These are phyloP conservation scores for Tephrocybe sp. DNA, from an alignment of 768 basidiomycete genomes.

Conservation along the genomic window DNA sequence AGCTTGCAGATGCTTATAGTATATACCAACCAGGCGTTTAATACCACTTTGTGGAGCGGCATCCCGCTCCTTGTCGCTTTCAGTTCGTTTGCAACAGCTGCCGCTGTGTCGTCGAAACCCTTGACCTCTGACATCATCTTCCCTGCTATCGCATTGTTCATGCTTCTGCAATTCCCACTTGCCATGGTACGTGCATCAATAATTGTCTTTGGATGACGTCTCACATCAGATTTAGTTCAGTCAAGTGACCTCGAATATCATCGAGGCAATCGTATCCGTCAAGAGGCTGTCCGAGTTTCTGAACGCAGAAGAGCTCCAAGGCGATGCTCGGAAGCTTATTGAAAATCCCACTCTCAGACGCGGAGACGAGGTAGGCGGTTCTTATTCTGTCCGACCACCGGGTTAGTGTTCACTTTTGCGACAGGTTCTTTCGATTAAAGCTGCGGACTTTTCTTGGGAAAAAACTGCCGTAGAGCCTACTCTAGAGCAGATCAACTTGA, in stretches of 20 bases:
- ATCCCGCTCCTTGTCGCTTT: conserved; percentile 78
- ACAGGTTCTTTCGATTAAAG: conserved; percentile 64
- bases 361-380: conserved; percentile 58
- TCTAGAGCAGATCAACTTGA: conserved; percentile 76
- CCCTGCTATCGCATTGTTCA: conserved; percentile 91
- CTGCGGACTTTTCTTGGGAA: conserved; percentile 85
- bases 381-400: not conserved
- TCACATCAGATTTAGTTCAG: conserved; percentile 45
- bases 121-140: conserved; percentile 92
- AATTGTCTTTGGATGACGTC: conserved; percentile 2
- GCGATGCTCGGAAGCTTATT: conserved; percentile 65
- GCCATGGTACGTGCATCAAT: conserved; percentile 58
- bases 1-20: not conserved
- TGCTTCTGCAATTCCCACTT: conserved; percentile 84
- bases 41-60: conserved; percentile 63
- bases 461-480: conserved; percentile 55
- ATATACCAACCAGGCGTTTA: conserved; percentile 45
- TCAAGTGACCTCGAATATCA: conserved; percentile 75
- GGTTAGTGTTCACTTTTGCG: not conserved
- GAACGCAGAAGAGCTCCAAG: conserved; percentile 75
- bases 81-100: conserved; percentile 78
- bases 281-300: conserved; percentile 78
- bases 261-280: conserved; percentile 85
- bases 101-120: conserved; percentile 58
- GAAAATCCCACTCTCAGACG: conserved; percentile 36